Evolutionary conservation across 352 stramenopile species (phyloP).

Genomic region (Phytophthora ramorum): DNA sequence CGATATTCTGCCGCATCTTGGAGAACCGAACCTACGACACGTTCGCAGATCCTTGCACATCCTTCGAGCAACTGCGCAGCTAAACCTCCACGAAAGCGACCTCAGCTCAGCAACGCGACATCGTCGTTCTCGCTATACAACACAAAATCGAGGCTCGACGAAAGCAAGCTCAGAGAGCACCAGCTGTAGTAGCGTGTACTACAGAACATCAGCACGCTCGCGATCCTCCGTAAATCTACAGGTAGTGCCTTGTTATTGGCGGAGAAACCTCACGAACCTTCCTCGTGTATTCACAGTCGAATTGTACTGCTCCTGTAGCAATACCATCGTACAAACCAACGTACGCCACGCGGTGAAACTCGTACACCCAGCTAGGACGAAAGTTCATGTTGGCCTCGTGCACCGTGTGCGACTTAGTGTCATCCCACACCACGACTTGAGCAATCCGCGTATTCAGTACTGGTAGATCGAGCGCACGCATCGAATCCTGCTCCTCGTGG

Average conservation of each 20-base stretch:
- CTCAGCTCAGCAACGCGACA: neutral
- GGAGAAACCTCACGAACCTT: neutral
- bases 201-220: neutral
- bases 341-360: neutral
- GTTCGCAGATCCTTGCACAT: too few species aligned
- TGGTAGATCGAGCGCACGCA: neutral
- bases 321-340: constrained; percentile 1
- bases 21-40: constrained; percentile 1
- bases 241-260: neutral
- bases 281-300: neutral
- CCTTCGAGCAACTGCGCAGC: constrained; percentile 4
- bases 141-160: neutral
- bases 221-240: neutral
- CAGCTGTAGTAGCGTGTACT: neutral
- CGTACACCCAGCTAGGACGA: neutral
- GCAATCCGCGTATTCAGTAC: neutral
- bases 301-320: constrained; percentile 1
- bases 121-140: neutral
- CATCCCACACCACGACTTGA: constrained; percentile 1
- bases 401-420: neutral
- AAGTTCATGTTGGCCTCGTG: neutral
- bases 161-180: too few species aligned
- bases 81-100: neutral
- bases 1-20: neutral
- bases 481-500: neutral